Evolutionary conservation across 352 stramenopile species (phyloP).

Genomic region (Pythium vanterpoolii): DNA sequence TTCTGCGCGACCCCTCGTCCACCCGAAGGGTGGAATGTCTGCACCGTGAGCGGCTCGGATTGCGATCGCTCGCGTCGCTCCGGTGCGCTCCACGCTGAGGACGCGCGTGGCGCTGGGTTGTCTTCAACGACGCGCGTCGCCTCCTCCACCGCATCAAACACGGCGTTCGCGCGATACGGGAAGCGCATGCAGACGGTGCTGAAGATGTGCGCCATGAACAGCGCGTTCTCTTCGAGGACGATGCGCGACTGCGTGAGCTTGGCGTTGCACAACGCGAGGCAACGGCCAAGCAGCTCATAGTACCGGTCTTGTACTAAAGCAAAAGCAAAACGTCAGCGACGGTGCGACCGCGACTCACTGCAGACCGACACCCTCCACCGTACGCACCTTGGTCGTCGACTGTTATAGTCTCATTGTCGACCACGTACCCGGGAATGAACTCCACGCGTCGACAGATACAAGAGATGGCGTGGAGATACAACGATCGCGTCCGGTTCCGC

Average conservation of each 20-base stretch:
- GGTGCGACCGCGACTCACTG: neutral
- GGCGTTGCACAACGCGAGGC: constrained; percentile 48
- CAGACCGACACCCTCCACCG: too few species aligned
- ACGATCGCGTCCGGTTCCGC: constrained; percentile 59
- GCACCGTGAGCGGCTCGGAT: constrained; percentile 18
- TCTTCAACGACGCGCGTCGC: constrained; percentile 55
- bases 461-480: constrained; percentile 66
- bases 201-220: constrained; percentile 73
- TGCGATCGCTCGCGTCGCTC: constrained; percentile 17
- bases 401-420: constrained; percentile 53
- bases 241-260: constrained; percentile 69
- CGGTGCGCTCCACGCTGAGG: neutral
- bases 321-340: neutral
- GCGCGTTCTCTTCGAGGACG: constrained; percentile 66
- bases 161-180: constrained; percentile 29
- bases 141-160: constrained; percentile 54
- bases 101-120: neutral
- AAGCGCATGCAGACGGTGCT: constrained; percentile 71
- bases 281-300: constrained; percentile 51
- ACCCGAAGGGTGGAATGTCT: neutral
- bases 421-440: constrained; percentile 63
- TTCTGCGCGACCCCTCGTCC: constrained; percentile 7
- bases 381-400: constrained; percentile 40
- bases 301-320: constrained; percentile 52
- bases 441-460: constrained; percentile 79